Evolutionary conservation across 176 grass and related monocot species (phyloP), one percentile per base, ranked within the genome.

Genomic region (Triticum urartu): DNA sequence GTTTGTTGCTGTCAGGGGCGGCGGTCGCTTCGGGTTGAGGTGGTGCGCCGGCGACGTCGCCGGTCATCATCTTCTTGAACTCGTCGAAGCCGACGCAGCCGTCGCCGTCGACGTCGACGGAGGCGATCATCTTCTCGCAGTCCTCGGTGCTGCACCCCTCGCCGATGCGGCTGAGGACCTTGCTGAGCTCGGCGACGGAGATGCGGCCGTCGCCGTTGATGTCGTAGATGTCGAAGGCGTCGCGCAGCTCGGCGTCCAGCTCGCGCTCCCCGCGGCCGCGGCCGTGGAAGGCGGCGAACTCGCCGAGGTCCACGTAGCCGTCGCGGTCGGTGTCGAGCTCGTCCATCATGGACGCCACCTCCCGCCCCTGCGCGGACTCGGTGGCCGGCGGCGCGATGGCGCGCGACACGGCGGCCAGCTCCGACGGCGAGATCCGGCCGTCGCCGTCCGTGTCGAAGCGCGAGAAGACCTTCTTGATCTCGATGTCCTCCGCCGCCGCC

Each of bases 21-120:
- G 2, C 18, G 7, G 20, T 2, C 4, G 17, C 52, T 18, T 56
- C 18, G 1, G 63, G 18, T 0, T 4, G 40, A 10, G 40, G 40
- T 11, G 0, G 42, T 0, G 24, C 25, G 9, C 11, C 58, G 3
- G 7, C 9, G 12, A 6, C 48, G 63, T 22, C 60, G 7, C 45
- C 60, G 12, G 56, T 65, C 95, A 99, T 96, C 97, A 99, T 96
- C 80, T 87, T 96, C 81, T 95, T 99, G 83, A 99, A 99, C 79
- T 93, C 94, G 35, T 99, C 87, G 81, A 94, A 99, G 0, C 72
- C 91, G 34, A 99, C 97, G 85, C 54, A 90, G 0, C 90, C 94
- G 52, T 99, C 97, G 42, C 97, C 94, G n/a, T 95, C 94, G 5
- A 78, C 47, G 45, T 94, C 93, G 14, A 99, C 97, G 30, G 85